Base-by-base conservation (phyloP, 176 grass and related monocot species). In the Themeda triandra region DNA sequence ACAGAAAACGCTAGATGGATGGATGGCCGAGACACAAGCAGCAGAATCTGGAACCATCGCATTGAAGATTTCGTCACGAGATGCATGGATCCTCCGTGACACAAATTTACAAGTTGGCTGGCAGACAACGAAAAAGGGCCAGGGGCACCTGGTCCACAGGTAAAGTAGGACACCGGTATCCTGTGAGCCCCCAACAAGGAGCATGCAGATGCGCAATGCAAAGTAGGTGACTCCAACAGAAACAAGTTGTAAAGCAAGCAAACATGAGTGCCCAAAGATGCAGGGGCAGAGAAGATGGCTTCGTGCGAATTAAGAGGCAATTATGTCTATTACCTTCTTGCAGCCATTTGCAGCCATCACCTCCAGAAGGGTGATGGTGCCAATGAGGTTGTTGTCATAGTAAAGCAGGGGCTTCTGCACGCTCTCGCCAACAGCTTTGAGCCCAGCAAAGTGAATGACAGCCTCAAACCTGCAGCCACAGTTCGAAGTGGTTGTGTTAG, bases 341-440 rank as follows among this genome's bases (percentile, higher is more conserved):
- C 96, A 99, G 2, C 96, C 93, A 86, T 99, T 84, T 63, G 93
- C 89, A 19, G 91, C 91, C 96, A 99, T 99, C 49, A 96, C 93
- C 82, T 99, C 87, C 5, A 99, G 86, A 23, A 99, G 91, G 25
- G 66, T 87, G 68, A 99, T 94, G n/a, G 93, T 91, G 69, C 96
- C 93, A 4, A 91, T 69, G 40, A 99, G 87, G 86, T 99, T 99
- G 87, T 99, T 99, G 84, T 99, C 86, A 17, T 99, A 99, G 83
- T 99, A 99, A 77, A 87, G 90, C 39, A 40, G 75, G 14, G 96
- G 96, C 81, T 99, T 96, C 10, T 94, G 46, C 45, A 99, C 96
- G 84, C 96, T 99, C 87, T 99, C 96, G 10, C 96, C 96, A 30
- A 99, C 96, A 83, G 96, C 96, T 76, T 99, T 99, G 12, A 99